Conservation (phyloP, 352 stramenopile species). For the Pythium chondricola region DNA sequence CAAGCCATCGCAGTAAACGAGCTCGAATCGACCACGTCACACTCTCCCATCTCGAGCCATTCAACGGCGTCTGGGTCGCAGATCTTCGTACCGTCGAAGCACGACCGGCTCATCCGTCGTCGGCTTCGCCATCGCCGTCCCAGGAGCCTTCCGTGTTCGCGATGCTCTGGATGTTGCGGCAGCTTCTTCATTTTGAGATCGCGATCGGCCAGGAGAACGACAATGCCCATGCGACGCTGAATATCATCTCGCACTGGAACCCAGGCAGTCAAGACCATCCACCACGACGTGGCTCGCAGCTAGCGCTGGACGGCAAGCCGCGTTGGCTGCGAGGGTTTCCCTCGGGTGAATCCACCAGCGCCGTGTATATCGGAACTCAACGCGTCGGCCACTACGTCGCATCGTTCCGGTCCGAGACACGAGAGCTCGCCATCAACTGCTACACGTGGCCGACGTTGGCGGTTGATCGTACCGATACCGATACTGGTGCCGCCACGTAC, state of each 20-base stretch:
- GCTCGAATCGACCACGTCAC: background rate
- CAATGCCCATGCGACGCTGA: too few species aligned
- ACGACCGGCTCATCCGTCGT: background rate
- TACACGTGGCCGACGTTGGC: conserved; percentile 7
- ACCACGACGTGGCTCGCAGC: background rate
- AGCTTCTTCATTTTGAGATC: too few species aligned
- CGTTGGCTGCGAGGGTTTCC: conserved; percentile 13
- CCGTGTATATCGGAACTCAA: background rate
- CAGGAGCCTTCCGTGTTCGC: too few species aligned
- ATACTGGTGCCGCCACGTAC: too few species aligned
- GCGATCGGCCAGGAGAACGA: too few species aligned
- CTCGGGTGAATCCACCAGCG: conserved; percentile 11
- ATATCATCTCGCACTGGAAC: conserved; percentile 6
- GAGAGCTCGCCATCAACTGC: conserved; percentile 8
- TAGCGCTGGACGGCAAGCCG: conserved; percentile 5
- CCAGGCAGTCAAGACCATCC: background rate
- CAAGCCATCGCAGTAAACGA: background rate
- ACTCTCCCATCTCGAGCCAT: background rate
- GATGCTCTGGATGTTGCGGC: too few species aligned
- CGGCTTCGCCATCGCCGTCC: background rate
- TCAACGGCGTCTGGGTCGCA: background rate
- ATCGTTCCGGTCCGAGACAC: background rate
- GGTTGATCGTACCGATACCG: too few species aligned
- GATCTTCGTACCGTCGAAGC: conserved; percentile 1
- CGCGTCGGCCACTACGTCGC: conserved; percentile 12